These are phyloP conservation scores for Begonia fuchsioides DNA, from an alignment of 306 rosid species.

Conservation along the genomic window DNA sequence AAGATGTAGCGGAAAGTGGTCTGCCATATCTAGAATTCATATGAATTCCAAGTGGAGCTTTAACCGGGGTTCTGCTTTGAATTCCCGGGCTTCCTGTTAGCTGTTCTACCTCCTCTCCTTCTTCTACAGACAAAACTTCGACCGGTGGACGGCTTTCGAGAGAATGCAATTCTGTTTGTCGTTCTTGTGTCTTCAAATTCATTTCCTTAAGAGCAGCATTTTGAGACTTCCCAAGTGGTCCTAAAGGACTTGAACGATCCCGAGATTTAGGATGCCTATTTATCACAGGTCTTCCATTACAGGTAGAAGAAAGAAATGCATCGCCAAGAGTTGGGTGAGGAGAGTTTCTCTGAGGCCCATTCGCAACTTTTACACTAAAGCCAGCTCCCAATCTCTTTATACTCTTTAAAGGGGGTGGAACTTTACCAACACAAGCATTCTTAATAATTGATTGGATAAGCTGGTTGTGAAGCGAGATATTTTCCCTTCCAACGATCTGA, in stretches of 20 bases:
- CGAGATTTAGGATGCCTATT: constrained; percentile 24
- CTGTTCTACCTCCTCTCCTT: constrained; percentile 98
- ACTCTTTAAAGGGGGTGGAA: constrained; percentile 46
- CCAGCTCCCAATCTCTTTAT: constrained; percentile 18
- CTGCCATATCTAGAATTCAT: constrained; percentile 38
- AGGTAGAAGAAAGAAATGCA: no score
- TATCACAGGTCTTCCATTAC: constrained; percentile 32
- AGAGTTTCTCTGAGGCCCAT: constrained; percentile 27
- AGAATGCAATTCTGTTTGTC: constrained; percentile 84
- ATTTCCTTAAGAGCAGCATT: constrained; percentile 26
- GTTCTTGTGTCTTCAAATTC: constrained; percentile 45
- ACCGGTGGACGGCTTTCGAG: constrained; percentile 89
- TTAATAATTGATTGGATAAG: constrained; percentile 53
- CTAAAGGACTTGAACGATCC: constrained; percentile 42
- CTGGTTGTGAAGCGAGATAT: constrained; percentile 62
- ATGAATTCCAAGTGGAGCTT: constrained; percentile 85
- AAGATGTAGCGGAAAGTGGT: constrained; percentile 30
- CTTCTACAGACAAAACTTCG: constrained; percentile 77
- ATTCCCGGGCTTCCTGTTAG: constrained; percentile 70
- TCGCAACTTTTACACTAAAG: constrained; percentile 27
- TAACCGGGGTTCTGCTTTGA: constrained; percentile 82
- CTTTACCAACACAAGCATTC: constrained; percentile 59
- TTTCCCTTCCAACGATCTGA: constrained; percentile 63
- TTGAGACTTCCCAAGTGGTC: constrained; percentile 47
- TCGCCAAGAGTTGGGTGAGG: constrained; percentile 31